Evolutionary conservation across 2,329 filamentous ascomycete species (phyloP).

Genomic region (Ophidiomyces ophidiicola): DNA sequence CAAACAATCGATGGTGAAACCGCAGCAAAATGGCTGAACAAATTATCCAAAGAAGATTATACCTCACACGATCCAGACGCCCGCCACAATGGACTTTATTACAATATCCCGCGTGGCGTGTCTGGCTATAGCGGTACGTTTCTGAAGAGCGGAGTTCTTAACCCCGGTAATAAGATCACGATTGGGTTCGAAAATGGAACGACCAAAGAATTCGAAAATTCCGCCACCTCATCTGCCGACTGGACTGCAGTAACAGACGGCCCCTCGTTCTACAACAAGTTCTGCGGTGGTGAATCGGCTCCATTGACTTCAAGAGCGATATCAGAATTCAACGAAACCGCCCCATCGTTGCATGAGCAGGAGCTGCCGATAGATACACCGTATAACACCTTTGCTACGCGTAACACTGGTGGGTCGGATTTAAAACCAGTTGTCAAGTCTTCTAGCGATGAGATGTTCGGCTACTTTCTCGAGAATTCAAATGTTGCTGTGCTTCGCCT

Average conservation of each 20-base stretch:
- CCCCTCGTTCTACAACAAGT: slow-evolving; percentile 30
- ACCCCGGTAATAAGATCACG: slow-evolving; percentile 20
- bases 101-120: slow-evolving; percentile 11
- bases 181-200: slow-evolving; percentile 25
- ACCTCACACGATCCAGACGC: slow-evolving; percentile 25
- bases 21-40: slow-evolving; percentile 20
- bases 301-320: too few species aligned
- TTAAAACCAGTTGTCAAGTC: slow-evolving; percentile 22
- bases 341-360: slow-evolving; percentile 9
- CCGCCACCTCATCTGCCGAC: slow-evolving; percentile 18
- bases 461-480: slow-evolving; percentile 35
- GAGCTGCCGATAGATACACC: background rate
- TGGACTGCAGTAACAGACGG: slow-evolving; percentile 31
- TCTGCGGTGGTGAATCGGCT: slow-evolving; percentile 25
- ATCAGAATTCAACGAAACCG: slow-evolving; percentile 4
- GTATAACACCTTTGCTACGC: too few species aligned
- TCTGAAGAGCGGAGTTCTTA: slow-evolving; percentile 14
- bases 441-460: slow-evolving; percentile 28
- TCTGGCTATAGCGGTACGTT: slow-evolving; percentile 9
- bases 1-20: slow-evolving; percentile 23
- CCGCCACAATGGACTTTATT: slow-evolving; percentile 24
- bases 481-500: slow-evolving; percentile 37
- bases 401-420: too few species aligned
- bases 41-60: slow-evolving; percentile 16
- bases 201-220: slow-evolving; percentile 18